A percentile compares a stretch with the other conserved stretches of the same genome.
These are phyloP conservation scores for Alternaria consortialis DNA, from an alignment of 2,329 filamentous ascomycete genomes.

Conservation along the genomic window DNA sequence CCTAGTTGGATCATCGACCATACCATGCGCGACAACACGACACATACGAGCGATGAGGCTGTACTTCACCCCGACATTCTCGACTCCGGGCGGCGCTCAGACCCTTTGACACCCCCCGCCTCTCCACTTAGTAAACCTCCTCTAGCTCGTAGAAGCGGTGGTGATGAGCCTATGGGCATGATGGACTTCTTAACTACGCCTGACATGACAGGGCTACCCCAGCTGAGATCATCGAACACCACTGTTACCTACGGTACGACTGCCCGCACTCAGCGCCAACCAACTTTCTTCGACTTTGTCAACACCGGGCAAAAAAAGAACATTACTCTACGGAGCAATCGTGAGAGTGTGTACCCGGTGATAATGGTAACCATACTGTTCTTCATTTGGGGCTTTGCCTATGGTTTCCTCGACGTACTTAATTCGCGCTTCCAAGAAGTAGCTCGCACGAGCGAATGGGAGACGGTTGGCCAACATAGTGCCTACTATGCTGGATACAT, in stretches of 20 bases:
- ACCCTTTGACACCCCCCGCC: constrained; percentile 31
- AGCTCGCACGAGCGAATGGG: constrained; percentile 66
- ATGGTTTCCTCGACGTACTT: constrained; percentile 83
- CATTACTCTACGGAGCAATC: constrained; percentile 70
- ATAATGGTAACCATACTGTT: constrained; percentile 81
- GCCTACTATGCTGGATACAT: constrained; percentile 78
- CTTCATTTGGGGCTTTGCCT: constrained; percentile 89
- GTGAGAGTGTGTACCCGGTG: constrained; percentile 76
- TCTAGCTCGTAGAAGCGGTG: constrained; percentile 27
- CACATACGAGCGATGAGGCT: constrained; percentile 42
- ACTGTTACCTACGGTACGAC: constrained; percentile 38
- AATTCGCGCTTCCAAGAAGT: constrained; percentile 75
- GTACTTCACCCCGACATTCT: constrained; percentile 36
- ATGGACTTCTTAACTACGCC: constrained; percentile 65
- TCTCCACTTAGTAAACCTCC: constrained; percentile 39
- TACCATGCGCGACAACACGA: constrained; percentile 40
- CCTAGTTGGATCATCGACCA: constrained; percentile 65
- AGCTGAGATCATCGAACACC: constrained; percentile 50
- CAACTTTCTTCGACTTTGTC: constrained; percentile 78
- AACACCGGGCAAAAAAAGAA: constrained; percentile 73
- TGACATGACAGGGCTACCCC: constrained; percentile 50
- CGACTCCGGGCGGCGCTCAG: constrained; percentile 31
- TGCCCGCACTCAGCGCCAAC: constrained; percentile 32
- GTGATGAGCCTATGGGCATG: constrained; percentile 53
- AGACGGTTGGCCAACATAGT: constrained; percentile 73